A percentile compares a stretch with the other conserved stretches of the same genome.
Conservation (phyloP, 2,329 filamentous ascomycete species). For the Epichloe sylvatica region DNA sequence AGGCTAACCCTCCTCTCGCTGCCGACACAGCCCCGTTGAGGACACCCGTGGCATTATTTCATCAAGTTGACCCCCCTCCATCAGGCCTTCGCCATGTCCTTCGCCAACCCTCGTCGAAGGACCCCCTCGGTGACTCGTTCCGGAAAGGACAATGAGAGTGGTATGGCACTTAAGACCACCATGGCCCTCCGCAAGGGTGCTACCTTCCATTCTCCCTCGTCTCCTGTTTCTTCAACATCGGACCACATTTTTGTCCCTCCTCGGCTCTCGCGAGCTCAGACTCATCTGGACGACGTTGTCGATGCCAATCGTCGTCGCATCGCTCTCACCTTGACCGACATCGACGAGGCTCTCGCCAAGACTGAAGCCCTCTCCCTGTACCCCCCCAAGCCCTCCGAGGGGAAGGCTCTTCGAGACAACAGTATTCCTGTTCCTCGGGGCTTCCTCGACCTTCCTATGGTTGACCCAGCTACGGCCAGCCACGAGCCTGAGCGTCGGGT, state of each 20-base stretch:
- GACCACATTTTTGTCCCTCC: conserved; percentile 35
- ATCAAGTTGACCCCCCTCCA: not conserved
- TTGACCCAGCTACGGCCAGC: conserved; percentile 33
- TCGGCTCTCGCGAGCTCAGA: conserved; percentile 51
- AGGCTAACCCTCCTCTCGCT: not conserved
- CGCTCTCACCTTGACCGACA: conserved; percentile 48
- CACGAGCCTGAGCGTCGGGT: conserved; percentile 32
- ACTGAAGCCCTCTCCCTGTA: conserved; percentile 26
- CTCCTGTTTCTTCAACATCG: conserved; percentile 26
- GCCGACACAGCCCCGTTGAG: not conserved
- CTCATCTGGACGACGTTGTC: conserved; percentile 56
- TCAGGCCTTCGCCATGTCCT: conserved; percentile 27
- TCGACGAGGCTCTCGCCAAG: conserved; percentile 48
- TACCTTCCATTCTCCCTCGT: conserved; percentile 45
- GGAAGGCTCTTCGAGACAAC: conserved; percentile 34
- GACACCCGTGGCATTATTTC: conserved; percentile 1
- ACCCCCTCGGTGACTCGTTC: conserved; percentile 29
- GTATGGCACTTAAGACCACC: conserved; percentile 22
- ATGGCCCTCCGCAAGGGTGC: conserved; percentile 53
- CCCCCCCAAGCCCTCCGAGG: conserved; percentile 17
- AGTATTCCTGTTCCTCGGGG: conserved; percentile 46
- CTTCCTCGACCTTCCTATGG: conserved; percentile 42
- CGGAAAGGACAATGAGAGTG: conserved; percentile 18
- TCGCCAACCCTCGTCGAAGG: conserved; percentile 33
- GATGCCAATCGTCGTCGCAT: conserved; percentile 56